Evolutionary conservation across 1,284 basidiomycete species (phyloP).

Genomic region (Somion occarium): DNA sequence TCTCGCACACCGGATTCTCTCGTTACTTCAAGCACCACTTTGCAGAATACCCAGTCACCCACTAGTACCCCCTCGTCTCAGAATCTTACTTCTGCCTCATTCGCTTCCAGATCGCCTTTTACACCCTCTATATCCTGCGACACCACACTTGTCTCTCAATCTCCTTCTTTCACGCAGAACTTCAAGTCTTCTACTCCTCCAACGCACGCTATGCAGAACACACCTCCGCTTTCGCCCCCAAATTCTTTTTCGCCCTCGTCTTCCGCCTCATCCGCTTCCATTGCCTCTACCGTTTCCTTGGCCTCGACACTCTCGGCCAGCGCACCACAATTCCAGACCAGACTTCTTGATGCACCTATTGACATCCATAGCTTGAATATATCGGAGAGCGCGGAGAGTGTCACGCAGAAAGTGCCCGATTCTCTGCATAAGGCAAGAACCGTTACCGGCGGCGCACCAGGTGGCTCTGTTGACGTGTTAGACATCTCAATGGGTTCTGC

Average conservation of each 20-base stretch:
- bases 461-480: background rate
- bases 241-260: constrained; percentile 2
- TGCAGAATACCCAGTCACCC: background rate
- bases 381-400: background rate
- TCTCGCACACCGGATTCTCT: background rate
- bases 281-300: constrained; percentile 6
- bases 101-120: constrained; percentile 1
- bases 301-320: constrained; percentile 10
- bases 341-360: constrained; percentile 14
- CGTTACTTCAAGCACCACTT: background rate
- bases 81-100: background rate
- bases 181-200: constrained; percentile 9
- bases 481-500: constrained; percentile 4
- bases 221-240: constrained; percentile 1
- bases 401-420: background rate
- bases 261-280: background rate
- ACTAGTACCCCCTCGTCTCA: constrained; percentile 7
- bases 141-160: constrained; percentile 9
- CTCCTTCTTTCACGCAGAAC: background rate
- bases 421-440: background rate
- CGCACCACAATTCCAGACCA: constrained; percentile 13
- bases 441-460: background rate
- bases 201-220: background rate
- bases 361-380: constrained; percentile 12
- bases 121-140: constrained; percentile 11